Evolutionary conservation across 768 basidiomycete genomes (phyloP).

Genomic region (Leccinum ochraceum): DNA sequence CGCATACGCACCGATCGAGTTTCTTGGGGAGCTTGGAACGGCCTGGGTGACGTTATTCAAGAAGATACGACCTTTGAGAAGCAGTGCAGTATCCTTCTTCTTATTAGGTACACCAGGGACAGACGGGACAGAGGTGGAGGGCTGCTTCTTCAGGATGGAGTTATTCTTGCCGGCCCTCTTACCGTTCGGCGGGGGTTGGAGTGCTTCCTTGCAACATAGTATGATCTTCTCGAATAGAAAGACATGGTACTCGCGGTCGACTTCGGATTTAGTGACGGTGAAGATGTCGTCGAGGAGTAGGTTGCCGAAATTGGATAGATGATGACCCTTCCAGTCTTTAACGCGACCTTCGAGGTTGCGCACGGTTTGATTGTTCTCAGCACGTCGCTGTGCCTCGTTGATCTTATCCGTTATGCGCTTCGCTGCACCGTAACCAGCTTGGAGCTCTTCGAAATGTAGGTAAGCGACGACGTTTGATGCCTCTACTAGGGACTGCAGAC

Average conservation of each 20-base stretch:
- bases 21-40: conserved; percentile 56
- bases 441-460: conserved; percentile 76
- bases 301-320: conserved; percentile 90
- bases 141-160: conserved; percentile 86
- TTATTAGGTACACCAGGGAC: conserved; percentile 55
- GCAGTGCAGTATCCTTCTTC: conserved; percentile 77
- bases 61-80: conserved; percentile 96
- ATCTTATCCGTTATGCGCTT: conserved; percentile 94
- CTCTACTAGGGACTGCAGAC: conserved; percentile 68
- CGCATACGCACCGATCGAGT: conserved; percentile 56
- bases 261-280: conserved; percentile 92
- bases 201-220: conserved; percentile 94
- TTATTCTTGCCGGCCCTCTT: conserved; percentile 82
- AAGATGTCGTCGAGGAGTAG: conserved; percentile 95
- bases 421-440: conserved; percentile 79
- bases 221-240: conserved; percentile 99
- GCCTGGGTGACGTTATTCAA: conserved; percentile 93
- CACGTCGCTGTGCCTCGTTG: conserved; percentile 91
- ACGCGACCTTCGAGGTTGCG: conserved; percentile 83
- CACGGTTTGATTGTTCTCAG: conserved; percentile 90
- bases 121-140: conserved; percentile 47
- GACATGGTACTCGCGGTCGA: conserved; percentile 97
- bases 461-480: conserved; percentile 64
- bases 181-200: conserved; percentile 53
- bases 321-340: conserved; percentile 99